Evolutionary conservation across 2,329 filamentous ascomycete species (phyloP).

Genomic region (Kalaharituber pfeilii): DNA sequence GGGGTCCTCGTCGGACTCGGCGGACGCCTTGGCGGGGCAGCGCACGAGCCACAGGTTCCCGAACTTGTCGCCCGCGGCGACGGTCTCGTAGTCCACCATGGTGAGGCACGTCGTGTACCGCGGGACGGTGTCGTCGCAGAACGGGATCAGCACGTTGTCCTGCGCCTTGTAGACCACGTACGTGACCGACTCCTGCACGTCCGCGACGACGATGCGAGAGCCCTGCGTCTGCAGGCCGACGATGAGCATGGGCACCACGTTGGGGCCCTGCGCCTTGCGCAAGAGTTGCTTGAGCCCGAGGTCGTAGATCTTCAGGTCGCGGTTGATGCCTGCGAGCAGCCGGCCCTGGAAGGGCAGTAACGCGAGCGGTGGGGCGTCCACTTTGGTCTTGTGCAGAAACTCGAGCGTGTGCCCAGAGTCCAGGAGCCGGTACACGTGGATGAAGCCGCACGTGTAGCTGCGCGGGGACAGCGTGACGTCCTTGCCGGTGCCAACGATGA

Average conservation of each 20-base stretch:
- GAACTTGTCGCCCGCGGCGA: conserved; percentile 91
- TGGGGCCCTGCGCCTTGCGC: conserved; percentile 67
- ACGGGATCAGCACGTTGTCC: conserved; percentile 81
- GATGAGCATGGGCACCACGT: conserved; percentile 61
- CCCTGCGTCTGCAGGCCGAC: conserved; percentile 79
- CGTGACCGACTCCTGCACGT: conserved; percentile 79
- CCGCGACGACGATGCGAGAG: conserved; percentile 76
- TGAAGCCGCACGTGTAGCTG: conserved; percentile 59
- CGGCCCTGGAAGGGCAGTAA: conserved; percentile 84
- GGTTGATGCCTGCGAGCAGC: conserved; percentile 68
- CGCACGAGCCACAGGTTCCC: conserved; percentile 90
- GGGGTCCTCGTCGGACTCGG: conserved; percentile 81
- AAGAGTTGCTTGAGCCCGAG: conserved; percentile 83
- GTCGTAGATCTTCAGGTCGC: conserved; percentile 72
- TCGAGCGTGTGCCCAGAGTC: conserved; percentile 76
- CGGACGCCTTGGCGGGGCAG: conserved; percentile 67
- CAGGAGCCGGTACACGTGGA: conserved; percentile 81
- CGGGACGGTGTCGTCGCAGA: conserved; percentile 74
- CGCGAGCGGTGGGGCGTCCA: conserved; percentile 79
- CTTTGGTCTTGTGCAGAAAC: conserved; percentile 89
- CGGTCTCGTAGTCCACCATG: conserved; percentile 96
- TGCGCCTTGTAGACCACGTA: conserved; percentile 88
- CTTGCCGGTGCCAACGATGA: conserved; percentile 89
- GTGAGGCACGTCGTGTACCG: conserved; percentile 80
- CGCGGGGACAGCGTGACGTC: conserved; percentile 67